Evolutionary conservation across 192 early-diverging fungal species (phyloP).

Genomic region (Backusella macrospora): DNA sequence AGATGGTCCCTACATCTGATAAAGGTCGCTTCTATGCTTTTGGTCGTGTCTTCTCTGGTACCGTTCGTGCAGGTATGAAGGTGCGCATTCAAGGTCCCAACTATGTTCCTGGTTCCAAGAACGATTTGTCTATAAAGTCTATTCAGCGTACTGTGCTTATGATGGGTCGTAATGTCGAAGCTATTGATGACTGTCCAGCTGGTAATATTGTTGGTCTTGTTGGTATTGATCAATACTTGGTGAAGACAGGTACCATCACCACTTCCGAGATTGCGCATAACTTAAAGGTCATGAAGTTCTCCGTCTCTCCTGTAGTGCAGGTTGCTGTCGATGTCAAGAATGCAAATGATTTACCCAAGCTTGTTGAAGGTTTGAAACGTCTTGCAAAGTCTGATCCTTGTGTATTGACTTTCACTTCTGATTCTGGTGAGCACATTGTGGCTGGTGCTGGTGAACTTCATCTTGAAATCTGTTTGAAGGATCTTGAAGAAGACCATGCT

Average conservation of each 20-base stretch:
- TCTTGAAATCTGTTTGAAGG: slow-evolving; percentile 98
- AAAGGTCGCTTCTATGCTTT: slow-evolving; percentile 99
- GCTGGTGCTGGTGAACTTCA: slow-evolving; percentile 99
- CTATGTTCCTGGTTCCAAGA: slow-evolving; percentile 87
- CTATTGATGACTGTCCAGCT: slow-evolving; percentile 97
- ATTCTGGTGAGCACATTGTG: slow-evolving; percentile 98
- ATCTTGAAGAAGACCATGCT: slow-evolving; percentile 99
- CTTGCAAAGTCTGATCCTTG: slow-evolving; percentile 99
- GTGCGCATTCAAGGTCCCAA: slow-evolving; percentile 98
- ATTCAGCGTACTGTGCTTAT: slow-evolving; percentile 98
- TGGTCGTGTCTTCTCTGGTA: slow-evolving; percentile 99
- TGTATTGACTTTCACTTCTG: slow-evolving; percentile 86
- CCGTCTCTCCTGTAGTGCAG: slow-evolving; percentile 96
- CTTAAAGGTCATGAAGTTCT: slow-evolving; percentile 99
- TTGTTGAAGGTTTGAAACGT: slow-evolving; percentile 99
- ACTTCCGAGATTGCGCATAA: slow-evolving; percentile 94
- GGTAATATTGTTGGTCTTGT: slow-evolving; percentile 99
- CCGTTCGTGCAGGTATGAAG: slow-evolving; percentile 93
- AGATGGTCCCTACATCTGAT: slow-evolving; percentile 98
- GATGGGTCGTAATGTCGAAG: slow-evolving; percentile 98
- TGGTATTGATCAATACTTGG: slow-evolving; percentile 98
- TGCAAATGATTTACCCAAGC: slow-evolving; percentile 97
- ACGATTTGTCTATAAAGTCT: slow-evolving; percentile 91
- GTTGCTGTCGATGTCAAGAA: slow-evolving; percentile 97
- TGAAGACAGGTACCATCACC: slow-evolving; percentile 98